Evolutionary conservation across 768 basidiomycete species (phyloP).

Genomic region (Asterophora parasitica): DNA sequence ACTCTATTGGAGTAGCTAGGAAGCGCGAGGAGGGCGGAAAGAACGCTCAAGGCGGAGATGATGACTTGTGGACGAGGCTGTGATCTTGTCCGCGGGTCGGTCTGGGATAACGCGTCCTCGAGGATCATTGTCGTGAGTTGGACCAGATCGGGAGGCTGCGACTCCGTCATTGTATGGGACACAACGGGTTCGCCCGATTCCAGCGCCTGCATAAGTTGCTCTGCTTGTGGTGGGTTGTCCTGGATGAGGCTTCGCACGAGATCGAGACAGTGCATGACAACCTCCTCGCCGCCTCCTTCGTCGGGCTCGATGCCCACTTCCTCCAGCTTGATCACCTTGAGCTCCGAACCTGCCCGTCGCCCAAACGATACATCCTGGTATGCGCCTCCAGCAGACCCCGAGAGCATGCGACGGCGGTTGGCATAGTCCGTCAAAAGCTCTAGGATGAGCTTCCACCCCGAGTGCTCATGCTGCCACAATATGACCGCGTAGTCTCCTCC

Average conservation of each 20-base stretch:
- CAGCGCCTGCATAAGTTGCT: conserved; percentile 61
- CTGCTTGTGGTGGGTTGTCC: conserved; percentile 60
- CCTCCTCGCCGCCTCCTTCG: conserved; percentile 52
- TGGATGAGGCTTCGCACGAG: conserved; percentile 75
- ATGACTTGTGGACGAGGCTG: conserved; percentile 59
- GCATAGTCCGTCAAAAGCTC: conserved; percentile 78
- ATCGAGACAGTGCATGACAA: conserved; percentile 72
- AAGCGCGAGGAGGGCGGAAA: conserved; percentile 69
- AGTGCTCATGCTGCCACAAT: conserved; percentile 77
- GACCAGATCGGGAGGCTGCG: conserved; percentile 65
- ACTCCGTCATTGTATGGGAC: conserved; percentile 45
- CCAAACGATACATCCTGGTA: conserved; percentile 55
- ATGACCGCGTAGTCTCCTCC: conserved; percentile 66
- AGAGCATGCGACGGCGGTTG: conserved; percentile 47
- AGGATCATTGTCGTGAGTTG: conserved; percentile 78
- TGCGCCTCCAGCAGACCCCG: conserved; percentile 26
- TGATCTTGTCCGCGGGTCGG: conserved; percentile 32
- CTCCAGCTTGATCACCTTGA: conserved; percentile 47
- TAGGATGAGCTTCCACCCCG: conserved; percentile 83
- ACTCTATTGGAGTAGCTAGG: conserved; percentile 77
- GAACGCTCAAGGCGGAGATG: conserved; percentile 76
- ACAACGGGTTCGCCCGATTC: conserved; percentile 55
- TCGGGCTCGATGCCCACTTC: conserved; percentile 73
- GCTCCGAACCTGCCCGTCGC: conserved; percentile 33
- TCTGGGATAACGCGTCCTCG: conserved; percentile 67